Evolutionary conservation across 2,329 filamentous ascomycete genomes (phyloP).

Genomic region (Trichoderma simmonsii): DNA sequence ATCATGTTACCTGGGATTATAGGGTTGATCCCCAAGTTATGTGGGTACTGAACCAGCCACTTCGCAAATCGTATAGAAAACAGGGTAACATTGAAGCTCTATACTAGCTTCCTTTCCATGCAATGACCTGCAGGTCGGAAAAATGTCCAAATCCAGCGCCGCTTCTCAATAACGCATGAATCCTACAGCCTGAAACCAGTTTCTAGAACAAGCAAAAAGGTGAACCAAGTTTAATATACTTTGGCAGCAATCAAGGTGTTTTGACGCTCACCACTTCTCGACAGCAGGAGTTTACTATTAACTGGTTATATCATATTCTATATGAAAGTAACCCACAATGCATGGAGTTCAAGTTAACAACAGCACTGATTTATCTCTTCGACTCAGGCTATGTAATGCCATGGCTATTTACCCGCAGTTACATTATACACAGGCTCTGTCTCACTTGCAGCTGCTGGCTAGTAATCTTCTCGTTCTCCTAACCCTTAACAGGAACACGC

Average conservation of each 20-base stretch:
- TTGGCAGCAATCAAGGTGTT: not conserved
- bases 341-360: no score
- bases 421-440: not conserved
- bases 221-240: not conserved
- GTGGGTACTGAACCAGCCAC: not conserved
- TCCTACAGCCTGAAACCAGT: not conserved
- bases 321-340: not conserved
- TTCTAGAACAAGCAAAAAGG: not conserved
- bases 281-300: no score
- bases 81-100: not conserved
- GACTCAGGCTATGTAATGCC: no score
- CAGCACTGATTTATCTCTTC: no score
- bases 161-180: not conserved
- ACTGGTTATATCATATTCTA: not conserved
- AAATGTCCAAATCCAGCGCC: not conserved
- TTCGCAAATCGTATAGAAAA: not conserved
- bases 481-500: not conserved
- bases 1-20: not conserved
- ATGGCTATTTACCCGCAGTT: no score
- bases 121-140: not conserved
- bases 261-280: not conserved
- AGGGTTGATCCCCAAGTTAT: not conserved
- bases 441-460: not conserved
- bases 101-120: not conserved
- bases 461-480: not conserved